These are phyloP conservation scores for Penicillium fuscoglaucum DNA, from an alignment of 2,329 filamentous ascomycete species.

Conservation along the genomic window DNA sequence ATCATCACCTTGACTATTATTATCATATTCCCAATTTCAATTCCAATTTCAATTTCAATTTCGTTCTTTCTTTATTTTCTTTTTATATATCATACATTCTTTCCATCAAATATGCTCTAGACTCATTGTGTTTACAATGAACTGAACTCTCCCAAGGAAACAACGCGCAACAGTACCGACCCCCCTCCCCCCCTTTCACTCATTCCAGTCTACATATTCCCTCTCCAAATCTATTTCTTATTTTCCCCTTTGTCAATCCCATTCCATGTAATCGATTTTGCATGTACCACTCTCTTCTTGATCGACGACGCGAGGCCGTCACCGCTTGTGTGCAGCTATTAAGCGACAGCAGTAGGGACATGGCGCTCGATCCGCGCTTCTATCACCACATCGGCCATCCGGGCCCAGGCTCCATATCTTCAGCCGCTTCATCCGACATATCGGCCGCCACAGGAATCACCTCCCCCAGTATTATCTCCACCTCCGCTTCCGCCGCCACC, in stretches of 20 bases:
- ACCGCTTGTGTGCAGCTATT: conserved; percentile 43
- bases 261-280: conserved; percentile 26
- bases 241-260: conserved; percentile 13
- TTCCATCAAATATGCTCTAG: conserved; percentile 4
- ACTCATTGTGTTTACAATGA: conserved; percentile 2
- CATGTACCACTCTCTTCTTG: conserved; percentile 44
- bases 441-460: conserved; percentile 40
- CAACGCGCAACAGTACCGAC: conserved; percentile 25
- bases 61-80: conserved; percentile 6
- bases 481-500: conserved; percentile 38
- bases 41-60: neutral
- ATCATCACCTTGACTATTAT: neutral
- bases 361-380: conserved; percentile 45
- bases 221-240: conserved; percentile 2
- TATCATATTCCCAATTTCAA: neutral
- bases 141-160: conserved; percentile 15
- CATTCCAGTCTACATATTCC: conserved; percentile 11
- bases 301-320: conserved; percentile 43
- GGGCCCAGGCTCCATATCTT: conserved; percentile 38
- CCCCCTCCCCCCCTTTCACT: conserved; percentile 15
- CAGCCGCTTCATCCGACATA: conserved; percentile 34
- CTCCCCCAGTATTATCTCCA: conserved; percentile 38
- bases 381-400: conserved; percentile 37
- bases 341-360: conserved; percentile 37
- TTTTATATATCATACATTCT: neutral